Conservation (phyloP, 2,329 filamentous ascomycete genomes). For the Pseudonectria foliicola region DNA sequence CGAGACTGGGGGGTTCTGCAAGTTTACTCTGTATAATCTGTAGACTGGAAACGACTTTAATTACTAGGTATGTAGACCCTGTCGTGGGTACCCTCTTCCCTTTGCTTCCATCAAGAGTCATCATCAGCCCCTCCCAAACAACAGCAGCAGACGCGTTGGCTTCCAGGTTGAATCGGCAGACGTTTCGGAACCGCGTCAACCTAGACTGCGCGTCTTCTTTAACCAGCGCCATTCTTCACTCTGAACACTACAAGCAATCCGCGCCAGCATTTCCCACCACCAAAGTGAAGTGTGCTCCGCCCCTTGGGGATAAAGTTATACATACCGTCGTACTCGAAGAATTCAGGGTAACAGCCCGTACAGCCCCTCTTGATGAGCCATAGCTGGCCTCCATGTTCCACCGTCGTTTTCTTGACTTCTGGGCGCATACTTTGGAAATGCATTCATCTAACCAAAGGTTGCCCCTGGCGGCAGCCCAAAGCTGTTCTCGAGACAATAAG, state of each 20-base stretch:
- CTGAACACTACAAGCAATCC: constrained; percentile 8
- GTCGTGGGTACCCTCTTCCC: too few relatives aligned
- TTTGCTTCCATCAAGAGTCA: constrained; percentile 2
- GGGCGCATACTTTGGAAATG: constrained; percentile 6
- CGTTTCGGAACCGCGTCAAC: constrained; percentile 7
- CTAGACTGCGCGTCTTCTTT: constrained; percentile 3
- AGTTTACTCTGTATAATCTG: too few relatives aligned
- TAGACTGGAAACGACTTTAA: too few relatives aligned
- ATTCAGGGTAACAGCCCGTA: constrained; percentile 11
- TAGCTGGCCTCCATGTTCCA: constrained; percentile 2
- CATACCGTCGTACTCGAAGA: constrained; percentile 11
- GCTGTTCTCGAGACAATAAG: constrained; percentile 6
- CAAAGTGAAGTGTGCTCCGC: constrained; percentile 6
- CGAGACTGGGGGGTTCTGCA: too few relatives aligned
- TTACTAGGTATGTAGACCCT: too few relatives aligned
- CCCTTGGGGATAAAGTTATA: constrained; percentile 8
- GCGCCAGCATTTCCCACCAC: constrained; percentile 11
- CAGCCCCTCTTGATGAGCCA: constrained; percentile 13
- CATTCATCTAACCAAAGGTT: constrained; percentile 3
- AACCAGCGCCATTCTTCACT: constrained; percentile 4
- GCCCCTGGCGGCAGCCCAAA: constrained; percentile 7
- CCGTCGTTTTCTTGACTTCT: constrained; percentile 6
- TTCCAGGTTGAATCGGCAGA: constrained; percentile 7
- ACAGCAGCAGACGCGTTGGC: constrained; percentile 7
- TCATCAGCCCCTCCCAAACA: constrained; percentile 2